Evolutionary conservation across 139 green algal genomes (phyloP), one percentile per base, ranked within the genome.

Genomic region (Dunaliella primolecta): DNA sequence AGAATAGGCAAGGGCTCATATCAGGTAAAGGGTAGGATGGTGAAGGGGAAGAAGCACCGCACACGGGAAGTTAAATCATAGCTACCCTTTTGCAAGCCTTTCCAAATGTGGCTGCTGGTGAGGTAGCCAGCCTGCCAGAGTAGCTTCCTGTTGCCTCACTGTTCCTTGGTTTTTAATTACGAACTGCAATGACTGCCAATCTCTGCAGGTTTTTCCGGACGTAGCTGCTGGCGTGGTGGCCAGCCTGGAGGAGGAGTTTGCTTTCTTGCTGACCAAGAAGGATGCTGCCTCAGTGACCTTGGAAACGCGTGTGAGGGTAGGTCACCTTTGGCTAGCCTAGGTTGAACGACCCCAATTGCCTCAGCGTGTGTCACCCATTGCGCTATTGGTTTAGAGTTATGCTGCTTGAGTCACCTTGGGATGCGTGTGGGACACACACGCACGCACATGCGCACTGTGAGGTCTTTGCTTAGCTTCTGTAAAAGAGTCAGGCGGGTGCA

Each of bases 181-280:
- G n/a, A n/a, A n/a, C n/a, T n/a, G n/a, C n/a, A n/a, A n/a, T n/a
- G n/a, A n/a, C n/a, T n/a, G n/a, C n/a, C n/a, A n/a, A n/a, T n/a
- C n/a, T 64, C 15, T 64, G 1, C 89, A 91, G 75, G 91, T 94
- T 1, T 97, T 97, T 78, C 94, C 94, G 11, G 95, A 98, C 36
- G 88, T 99, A 0, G 87, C 86, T 2, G 74, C 89, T 83, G 91
- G 89, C 93, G 70, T 21, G 81, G 31, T 93, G 70, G 37, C 86
- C 1, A 70, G 86, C 82, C 85, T 98, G 33, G 94, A 98, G 81
- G 86, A 92, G 11, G 90, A 98, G 87, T 98, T 98, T 83, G 34
- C 84, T 30, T 34, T 46, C 0, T 84, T 97, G 75, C 84, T 94
- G 78, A 79, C 84, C 24, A 92, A 91, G 36, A 97, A 96, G 87